Percentiles rank a stretch among this genome's conserved stretches.
These are phyloP conservation scores for Globisporangium acanthophoron DNA, from an alignment of 352 stramenopile genomes.

Conservation along the genomic window DNA sequence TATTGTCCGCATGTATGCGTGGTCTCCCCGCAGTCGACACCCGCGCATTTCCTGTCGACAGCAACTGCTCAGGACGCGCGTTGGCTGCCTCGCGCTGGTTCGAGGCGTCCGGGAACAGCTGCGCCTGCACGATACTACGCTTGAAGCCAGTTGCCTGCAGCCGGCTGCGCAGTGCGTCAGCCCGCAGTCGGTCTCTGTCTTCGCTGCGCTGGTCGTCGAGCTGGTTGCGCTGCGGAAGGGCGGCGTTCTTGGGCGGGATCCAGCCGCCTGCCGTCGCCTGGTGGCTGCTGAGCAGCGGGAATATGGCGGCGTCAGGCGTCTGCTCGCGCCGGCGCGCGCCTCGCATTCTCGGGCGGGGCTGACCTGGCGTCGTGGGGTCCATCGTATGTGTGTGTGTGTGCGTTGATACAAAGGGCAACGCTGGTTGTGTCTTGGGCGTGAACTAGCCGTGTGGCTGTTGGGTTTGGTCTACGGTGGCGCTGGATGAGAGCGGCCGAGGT, in stretches of 20 bases:
- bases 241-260: background rate
- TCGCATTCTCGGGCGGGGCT: slow-evolving; percentile 22
- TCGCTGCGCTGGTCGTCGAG: slow-evolving; percentile 4
- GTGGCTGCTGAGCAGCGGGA: slow-evolving; percentile 10
- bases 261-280: background rate
- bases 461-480: no score
- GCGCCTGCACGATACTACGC: slow-evolving; percentile 46
- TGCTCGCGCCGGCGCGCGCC: slow-evolving; percentile 23
- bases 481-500: no score
- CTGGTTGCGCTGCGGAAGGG: background rate
- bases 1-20: background rate
- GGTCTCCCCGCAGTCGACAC: no score
- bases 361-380: background rate
- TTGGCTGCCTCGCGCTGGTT: slow-evolving; percentile 14
- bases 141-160: slow-evolving; percentile 59
- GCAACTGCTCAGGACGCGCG: background rate
- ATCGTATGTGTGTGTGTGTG: background rate
- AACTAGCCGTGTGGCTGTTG: background rate
- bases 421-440: no score
- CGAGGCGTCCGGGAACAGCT: slow-evolving; percentile 27
- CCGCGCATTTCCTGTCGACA: background rate
- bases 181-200: slow-evolving; percentile 4
- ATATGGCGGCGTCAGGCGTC: slow-evolving; percentile 3
- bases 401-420: no score
- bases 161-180: slow-evolving; percentile 25